A percentile compares a stretch with the other conserved stretches of the same genome.
Evolutionary conservation across 768 basidiomycete species (phyloP).

Genomic region (Jaapia argillacea): DNA sequence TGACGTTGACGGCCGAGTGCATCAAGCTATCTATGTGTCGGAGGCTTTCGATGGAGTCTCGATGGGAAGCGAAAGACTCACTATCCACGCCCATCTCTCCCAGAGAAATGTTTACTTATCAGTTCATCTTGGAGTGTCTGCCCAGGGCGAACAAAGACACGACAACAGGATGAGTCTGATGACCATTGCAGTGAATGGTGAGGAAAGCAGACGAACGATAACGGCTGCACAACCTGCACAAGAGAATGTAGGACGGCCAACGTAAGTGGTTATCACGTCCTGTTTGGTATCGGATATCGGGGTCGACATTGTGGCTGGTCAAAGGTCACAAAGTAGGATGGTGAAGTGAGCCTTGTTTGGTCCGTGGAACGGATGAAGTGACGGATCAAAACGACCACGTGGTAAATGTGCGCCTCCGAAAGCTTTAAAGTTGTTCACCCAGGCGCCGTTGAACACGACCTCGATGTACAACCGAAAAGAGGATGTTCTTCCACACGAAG

Average conservation of each 20-base stretch:
- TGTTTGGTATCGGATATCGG: constrained; percentile 8
- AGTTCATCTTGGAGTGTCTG: constrained; percentile 78
- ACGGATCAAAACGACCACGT: too few species aligned
- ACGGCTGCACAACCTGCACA: constrained; percentile 63
- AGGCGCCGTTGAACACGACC: too few species aligned
- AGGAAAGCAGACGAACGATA: constrained; percentile 36
- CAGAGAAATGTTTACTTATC: constrained; percentile 79
- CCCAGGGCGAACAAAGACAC: background rate
- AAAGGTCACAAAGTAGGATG: too few species aligned
- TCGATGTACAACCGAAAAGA: too few species aligned
- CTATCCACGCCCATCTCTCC: constrained; percentile 77
- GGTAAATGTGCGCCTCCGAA: too few species aligned
- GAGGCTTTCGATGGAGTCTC: too few species aligned
- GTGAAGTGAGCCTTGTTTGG: too few species aligned
- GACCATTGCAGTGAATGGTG: constrained; percentile 1
- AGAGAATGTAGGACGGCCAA: constrained; percentile 57
- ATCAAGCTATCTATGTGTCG: too few species aligned
- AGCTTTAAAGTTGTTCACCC: too few species aligned
- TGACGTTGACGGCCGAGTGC: constrained; percentile 70
- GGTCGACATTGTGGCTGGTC: background rate
- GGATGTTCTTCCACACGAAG: too few species aligned
- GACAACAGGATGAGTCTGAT: background rate
- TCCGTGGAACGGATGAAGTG: too few species aligned
- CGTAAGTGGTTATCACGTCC: constrained; percentile 49
- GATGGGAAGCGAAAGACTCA: constrained; percentile 21